These are phyloP conservation scores for Elaeis guineensis DNA, from an alignment of 176 grass and related monocot genomes.

Conservation along the genomic window DNA sequence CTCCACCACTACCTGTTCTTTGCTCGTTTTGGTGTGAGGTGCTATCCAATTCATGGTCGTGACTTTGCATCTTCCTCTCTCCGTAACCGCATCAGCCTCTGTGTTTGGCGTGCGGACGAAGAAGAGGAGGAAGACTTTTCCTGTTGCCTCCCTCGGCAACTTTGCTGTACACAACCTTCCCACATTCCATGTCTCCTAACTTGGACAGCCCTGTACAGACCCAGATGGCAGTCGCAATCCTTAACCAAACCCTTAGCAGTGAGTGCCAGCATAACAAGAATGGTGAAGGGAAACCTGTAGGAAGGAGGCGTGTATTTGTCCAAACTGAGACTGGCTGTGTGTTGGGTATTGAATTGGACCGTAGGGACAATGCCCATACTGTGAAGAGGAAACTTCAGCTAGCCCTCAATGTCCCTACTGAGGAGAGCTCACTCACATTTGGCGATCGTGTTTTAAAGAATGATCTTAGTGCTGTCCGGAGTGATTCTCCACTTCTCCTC, in stretches of 20 bases:
- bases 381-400: conserved; percentile 19
- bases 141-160: background rate
- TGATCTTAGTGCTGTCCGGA: conserved; percentile 11
- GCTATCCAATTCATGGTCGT: conserved; percentile 12
- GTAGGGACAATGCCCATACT: conserved; percentile 13
- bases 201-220: conserved; percentile 12
- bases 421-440: conserved; percentile 16
- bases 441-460: conserved; percentile 18
- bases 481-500: conserved; percentile 9
- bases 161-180: background rate
- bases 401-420: conserved; percentile 14
- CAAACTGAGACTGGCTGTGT: conserved; percentile 14
- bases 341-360: conserved; percentile 1
- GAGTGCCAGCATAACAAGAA: background rate
- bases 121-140: conserved; percentile 10
- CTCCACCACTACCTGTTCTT: background rate
- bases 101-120: conserved; percentile 24
- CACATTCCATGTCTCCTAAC: conserved; percentile 4
- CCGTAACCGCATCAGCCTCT: conserved; percentile 13
- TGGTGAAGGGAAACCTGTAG: background rate
- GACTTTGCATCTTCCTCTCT: conserved; percentile 13
- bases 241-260: background rate
- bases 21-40: background rate
- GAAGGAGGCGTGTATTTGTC: conserved; percentile 9
- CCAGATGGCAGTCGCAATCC: conserved; percentile 12